Base-by-base conservation (phyloP, 2,329 filamentous ascomycete genomes). In the Helotiales sp. region DNA sequence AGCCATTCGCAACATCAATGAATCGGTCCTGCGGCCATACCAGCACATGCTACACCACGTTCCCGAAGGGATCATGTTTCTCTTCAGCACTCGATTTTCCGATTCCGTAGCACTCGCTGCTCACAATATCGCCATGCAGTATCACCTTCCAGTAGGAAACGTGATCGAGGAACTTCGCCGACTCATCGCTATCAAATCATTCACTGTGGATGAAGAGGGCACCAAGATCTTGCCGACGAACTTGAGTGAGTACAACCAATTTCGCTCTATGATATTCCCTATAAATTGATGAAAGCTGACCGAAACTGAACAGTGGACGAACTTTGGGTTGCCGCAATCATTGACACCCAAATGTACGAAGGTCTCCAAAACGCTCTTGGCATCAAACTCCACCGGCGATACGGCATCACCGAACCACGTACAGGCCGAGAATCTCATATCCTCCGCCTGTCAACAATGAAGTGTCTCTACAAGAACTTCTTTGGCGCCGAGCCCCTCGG, bases 101-200 rank as follows among this genome's bases (percentile, higher is more conserved):
- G 30, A 34, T 11, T 34, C n/a, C n/a, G n/a, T n/a, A n/a, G 30
- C 30, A 11, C 5, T 34, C 11, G 30, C 30, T 6, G 47, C 47
- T 10, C 3, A 47, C 17, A n/a, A 47, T 11, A 13, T 52, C 11
- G 37, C 11, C 17, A 43, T 20, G 3, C 6, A n/a, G 22, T 32
- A 45, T 28, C 5, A 20, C 47, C 26, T 55, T 26, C 34, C 54
- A 2, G 49, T 11, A 32, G 40, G 47, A n/a, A 13, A 49, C 2
- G 54, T 28, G 2, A 58, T 59, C 26, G 43, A 59, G 37, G 62
- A 64, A 30, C 20, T 64, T 13, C 62, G 54, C 20, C 62, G 54
- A 10, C 54, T 64, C 17, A 24, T 64, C 26, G 52, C 52, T 3
- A 37, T 64, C 52, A 64, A 59, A n/a, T 15, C 20, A 1, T 64